Evolutionary conservation across 78 protist species (phyloP), one percentile per base, ranked within the genome.

Genomic region (Ministeria vibrans): DNA sequence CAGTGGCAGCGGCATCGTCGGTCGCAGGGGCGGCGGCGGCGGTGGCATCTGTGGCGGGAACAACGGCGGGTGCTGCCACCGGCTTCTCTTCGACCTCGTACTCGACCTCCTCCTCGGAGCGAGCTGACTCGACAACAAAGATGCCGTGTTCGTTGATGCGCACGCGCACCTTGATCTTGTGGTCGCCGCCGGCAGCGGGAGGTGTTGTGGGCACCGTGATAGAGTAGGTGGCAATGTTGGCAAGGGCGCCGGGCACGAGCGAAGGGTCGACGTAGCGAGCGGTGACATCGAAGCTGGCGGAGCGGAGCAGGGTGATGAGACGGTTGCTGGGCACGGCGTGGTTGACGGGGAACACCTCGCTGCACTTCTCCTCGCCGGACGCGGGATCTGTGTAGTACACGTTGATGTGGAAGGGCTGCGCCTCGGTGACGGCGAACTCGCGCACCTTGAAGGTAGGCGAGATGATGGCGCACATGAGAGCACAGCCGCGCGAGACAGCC

Each of bases 401-500:
- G 32, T 30, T 62, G 41, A 62, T 13, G 69, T 1, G 34, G 13
- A 23, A 77, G 22, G 85, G 75, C 9, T 88, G 77, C 23, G 59
- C 51, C 73, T 94, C 97, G 63, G 64, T 43, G 34, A 92, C 77
- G 28, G 30, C 39, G 61, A 87, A 93, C 51, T 91, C 95, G 51
- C 94, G 89, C 44, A 95, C 95, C 45, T 83, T 75, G 92, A 94
- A 94, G 20, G 76, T 55, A 42, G 96, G 97, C 28, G 85, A 66
- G 73, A 95, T 75, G 84, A 90, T 91, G 71, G 99, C 99, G 76
- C 90, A 87, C 79, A 78, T 85, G 59, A 94, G 87, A 25, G 96
- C 95, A 70, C 94, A 87, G 46, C 99, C 99, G 55, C 92, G 79
- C 75, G 95, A 83, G 34, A 92, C 88, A 3, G 92, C 77, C 86